Conservation (phyloP, 2,329 filamentous ascomycete genomes). For the Microsporum audouinii region DNA sequence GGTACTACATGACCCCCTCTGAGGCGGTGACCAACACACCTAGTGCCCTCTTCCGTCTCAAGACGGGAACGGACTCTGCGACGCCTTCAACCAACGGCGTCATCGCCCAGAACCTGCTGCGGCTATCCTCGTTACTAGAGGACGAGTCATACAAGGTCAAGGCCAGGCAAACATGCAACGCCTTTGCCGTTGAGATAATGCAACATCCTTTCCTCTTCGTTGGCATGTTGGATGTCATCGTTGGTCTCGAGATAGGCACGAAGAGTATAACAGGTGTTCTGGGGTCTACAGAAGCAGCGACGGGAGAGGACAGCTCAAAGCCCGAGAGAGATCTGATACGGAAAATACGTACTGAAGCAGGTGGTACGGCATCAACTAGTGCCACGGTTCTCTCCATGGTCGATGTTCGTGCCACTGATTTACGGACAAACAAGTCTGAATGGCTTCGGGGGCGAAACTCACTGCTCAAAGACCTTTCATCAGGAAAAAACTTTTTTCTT, state of each 20-base stretch:
- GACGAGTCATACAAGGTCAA: conserved; percentile 52
- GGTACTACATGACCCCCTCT: conserved; percentile 33
- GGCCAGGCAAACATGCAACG: conserved; percentile 63
- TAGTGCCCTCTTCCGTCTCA: conserved; percentile 62
- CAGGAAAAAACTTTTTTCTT: conserved; percentile 29
- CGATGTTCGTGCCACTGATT: conserved; percentile 22
- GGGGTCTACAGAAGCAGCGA: conserved; percentile 20
- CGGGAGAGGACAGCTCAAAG: conserved; percentile 12
- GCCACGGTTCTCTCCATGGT: conserved; percentile 26
- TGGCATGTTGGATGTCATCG: conserved; percentile 63
- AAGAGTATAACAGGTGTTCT: conserved; percentile 48
- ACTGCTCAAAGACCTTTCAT: conserved; percentile 28
- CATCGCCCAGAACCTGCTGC: conserved; percentile 76
- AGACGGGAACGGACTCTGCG: conserved; percentile 89
- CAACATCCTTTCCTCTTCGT: conserved; percentile 91
- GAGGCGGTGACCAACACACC: conserved; percentile 49
- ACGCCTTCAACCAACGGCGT: conserved; percentile 84
- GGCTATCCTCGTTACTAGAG: conserved; percentile 58
- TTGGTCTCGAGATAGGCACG: conserved; percentile 61
- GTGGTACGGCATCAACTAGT: conserved; percentile 23
- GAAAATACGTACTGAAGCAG: conserved; percentile 27
- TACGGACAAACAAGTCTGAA: conserved; percentile 25
- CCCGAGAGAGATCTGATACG: conserved; percentile 15
- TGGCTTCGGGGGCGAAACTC: conserved; percentile 31
- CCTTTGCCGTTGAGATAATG: conserved; percentile 82